These are phyloP conservation scores for Fragilaria crotonensis DNA, from an alignment of 108 stramenopile species.

Conservation along the genomic window DNA sequence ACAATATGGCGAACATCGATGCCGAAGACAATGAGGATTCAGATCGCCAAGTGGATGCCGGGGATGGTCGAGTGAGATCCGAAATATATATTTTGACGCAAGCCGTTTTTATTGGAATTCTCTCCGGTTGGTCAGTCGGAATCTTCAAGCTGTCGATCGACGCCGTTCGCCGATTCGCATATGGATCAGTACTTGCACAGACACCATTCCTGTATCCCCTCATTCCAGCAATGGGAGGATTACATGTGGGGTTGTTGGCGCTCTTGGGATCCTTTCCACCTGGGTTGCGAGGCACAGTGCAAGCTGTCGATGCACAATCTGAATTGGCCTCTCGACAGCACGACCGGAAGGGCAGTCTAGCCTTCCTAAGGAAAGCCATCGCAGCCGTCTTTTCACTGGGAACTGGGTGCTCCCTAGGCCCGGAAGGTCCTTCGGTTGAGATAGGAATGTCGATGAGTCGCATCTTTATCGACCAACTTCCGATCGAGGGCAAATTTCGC, in stretches of 20 bases:
- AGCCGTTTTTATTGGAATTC: slow-evolving; percentile 31
- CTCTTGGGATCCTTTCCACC: slow-evolving; percentile 33
- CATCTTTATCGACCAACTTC: background rate
- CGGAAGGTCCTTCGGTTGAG: slow-evolving; percentile 71
- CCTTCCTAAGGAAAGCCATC: slow-evolving; percentile 38
- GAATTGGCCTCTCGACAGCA: background rate
- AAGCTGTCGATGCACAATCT: slow-evolving; percentile 31
- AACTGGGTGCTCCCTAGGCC: slow-evolving; percentile 68
- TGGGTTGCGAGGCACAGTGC: slow-evolving; percentile 31
- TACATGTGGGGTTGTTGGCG: slow-evolving; percentile 25
- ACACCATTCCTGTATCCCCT: background rate
- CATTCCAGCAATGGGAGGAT: slow-evolving; percentile 35
- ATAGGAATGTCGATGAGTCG: slow-evolving; percentile 44
- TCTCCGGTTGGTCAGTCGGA: slow-evolving; percentile 31
- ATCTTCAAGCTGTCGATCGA: slow-evolving; percentile 46
- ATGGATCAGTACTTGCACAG: slow-evolving; percentile 17
- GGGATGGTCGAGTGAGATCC: background rate
- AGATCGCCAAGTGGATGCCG: too few species aligned
- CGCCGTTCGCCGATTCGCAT: slow-evolving; percentile 21
- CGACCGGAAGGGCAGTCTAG: background rate
- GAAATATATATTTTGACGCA: background rate
- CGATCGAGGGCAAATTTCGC: too few species aligned
- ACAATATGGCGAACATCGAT: too few species aligned
- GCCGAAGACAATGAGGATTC: too few species aligned
- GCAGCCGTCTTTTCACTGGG: slow-evolving; percentile 69